Evolutionary conservation across 352 stramenopile species (phyloP).

Genomic region (Phytophthora pistaciae): DNA sequence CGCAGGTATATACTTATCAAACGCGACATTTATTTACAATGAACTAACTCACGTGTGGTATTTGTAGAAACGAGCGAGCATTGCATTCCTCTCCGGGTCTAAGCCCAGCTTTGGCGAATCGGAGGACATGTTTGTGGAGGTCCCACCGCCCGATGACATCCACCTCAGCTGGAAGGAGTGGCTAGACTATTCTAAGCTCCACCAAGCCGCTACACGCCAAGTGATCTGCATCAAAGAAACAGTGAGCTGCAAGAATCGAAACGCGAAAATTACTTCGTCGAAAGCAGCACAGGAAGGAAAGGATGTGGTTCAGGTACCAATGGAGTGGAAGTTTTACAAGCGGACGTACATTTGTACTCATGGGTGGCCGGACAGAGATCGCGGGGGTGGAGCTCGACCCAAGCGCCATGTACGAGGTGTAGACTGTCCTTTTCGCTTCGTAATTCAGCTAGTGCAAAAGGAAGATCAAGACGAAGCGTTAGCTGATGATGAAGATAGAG

Average conservation of each 20-base stretch:
- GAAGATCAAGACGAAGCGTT: background rate
- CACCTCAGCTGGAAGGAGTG: too few relatives aligned
- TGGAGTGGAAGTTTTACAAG: constrained; percentile 5
- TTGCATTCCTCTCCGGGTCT: too few relatives aligned
- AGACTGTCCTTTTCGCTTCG: constrained; percentile 10
- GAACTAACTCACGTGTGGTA: too few relatives aligned
- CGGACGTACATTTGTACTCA: constrained; percentile 15
- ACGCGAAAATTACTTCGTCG: background rate
- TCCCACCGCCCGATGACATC: too few relatives aligned
- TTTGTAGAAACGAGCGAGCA: too few relatives aligned
- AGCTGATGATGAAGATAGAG: too few relatives aligned
- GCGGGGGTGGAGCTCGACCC: background rate
- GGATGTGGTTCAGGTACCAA: background rate
- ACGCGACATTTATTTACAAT: too few relatives aligned
- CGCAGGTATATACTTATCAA: too few relatives aligned
- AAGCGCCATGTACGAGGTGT: constrained; percentile 5
- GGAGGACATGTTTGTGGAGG: too few relatives aligned
- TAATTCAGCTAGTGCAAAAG: constrained; percentile 4
- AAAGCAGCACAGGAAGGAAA: background rate
- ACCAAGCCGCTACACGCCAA: too few relatives aligned
- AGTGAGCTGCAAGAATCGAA: background rate
- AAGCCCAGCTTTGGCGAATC: too few relatives aligned
- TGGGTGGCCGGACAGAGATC: constrained; percentile 3
- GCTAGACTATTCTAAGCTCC: too few relatives aligned
- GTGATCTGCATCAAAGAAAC: background rate